These are phyloP conservation scores for Fusarium sp. DNA, from an alignment of 2,329 filamentous ascomycete genomes.

Conservation along the genomic window DNA sequence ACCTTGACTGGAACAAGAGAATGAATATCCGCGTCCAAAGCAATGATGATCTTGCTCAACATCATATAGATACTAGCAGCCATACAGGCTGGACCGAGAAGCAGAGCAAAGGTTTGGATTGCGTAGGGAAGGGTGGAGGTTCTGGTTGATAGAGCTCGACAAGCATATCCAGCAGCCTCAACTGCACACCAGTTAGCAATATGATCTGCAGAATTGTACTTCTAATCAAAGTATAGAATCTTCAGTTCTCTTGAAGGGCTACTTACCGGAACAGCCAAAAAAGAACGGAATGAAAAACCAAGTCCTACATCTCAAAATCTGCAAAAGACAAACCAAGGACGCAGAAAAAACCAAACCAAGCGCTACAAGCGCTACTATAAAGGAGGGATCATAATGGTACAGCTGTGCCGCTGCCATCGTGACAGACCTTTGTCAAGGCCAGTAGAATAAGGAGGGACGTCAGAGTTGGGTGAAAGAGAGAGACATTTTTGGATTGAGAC, in stretches of 20 bases:
- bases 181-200: conserved; percentile 13
- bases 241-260: too few relatives aligned
- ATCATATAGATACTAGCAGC: conserved; percentile 59
- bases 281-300: conserved; percentile 64
- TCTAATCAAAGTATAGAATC: too few relatives aligned
- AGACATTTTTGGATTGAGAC: conserved; percentile 18
- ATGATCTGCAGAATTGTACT: too few relatives aligned
- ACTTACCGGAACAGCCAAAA: conserved; percentile 59
- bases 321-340: conserved; percentile 51
- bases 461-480: conserved; percentile 4
- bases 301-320: conserved; percentile 54
- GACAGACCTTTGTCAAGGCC: not conserved
- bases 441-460: not conserved
- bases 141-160: conserved; percentile 56
- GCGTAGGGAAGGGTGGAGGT: conserved; percentile 49
- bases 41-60: conserved; percentile 53
- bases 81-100: conserved; percentile 54
- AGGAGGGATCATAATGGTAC: conserved; percentile 61
- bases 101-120: conserved; percentile 50
- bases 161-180: conserved; percentile 53
- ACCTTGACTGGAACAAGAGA: conserved; percentile 55
- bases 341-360: conserved; percentile 52
- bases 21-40: conserved; percentile 50
- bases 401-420: conserved; percentile 26
- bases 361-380: conserved; percentile 54